Evolutionary conservation across 2,329 filamentous ascomycete species (phyloP), one percentile per base, ranked within the genome.

Genomic region (Penicillium sp.): DNA sequence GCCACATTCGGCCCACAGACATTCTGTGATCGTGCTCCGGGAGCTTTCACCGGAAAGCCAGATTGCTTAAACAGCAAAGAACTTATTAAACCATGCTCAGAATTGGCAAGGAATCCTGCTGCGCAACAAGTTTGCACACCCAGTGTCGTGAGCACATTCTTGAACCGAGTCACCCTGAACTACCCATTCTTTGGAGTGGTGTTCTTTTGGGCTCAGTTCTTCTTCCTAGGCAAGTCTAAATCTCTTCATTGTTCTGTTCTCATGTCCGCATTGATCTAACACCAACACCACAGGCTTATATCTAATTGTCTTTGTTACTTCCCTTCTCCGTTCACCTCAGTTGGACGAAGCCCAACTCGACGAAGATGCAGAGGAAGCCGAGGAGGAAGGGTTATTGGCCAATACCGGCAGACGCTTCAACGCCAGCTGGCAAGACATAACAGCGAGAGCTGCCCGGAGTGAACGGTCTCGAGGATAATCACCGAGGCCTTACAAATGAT

Each of bases 131-230:
- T 96, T 22, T 99, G 94, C 80, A 97, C 92, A 1, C 92, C 94
- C 0, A 93, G 88, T 22, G 87, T 97, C 37, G 89, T 92, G 72
- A 94, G 90, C 57, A 96, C 90, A 0, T 96, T 99, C 75, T 81
- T 99, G 62, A 97, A 97, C 74, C 87, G 92, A 43, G 85, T 97
- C 58, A 92, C 90, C 22, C 84, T 96, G 69, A 96, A 95, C 71
- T 99, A 94, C 82, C 92, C 94, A 6, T 91, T 97, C 71, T 96
- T 99, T 69, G 94, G 94, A 11, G 86, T 88, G 11, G 78, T 97
- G n/a, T 84, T 90, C 64, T 99, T 97, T 74, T 99, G 92, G 92
- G 90, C 92, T 0, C 94, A 99, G 68, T 97, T 97, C 70, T 89
- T 83, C 13, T 97, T 99, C 77, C 76, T 99, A 42, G 88, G 78